Evolutionary conservation across 805 yeast species (phyloP).

Genomic region (Myxozyma vanderwaltii): DNA sequence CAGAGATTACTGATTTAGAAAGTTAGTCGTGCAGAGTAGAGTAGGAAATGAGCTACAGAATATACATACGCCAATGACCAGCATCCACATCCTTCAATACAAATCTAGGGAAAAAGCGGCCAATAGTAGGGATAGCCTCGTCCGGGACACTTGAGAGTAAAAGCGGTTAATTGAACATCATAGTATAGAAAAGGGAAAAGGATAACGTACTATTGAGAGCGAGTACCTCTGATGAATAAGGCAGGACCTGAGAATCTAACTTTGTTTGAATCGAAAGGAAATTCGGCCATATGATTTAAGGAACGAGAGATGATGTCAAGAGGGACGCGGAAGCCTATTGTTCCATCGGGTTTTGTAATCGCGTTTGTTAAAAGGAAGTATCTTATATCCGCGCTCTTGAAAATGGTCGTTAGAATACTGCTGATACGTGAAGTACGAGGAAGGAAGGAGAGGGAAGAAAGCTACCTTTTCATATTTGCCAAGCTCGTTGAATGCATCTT

Average conservation of each 20-base stretch:
- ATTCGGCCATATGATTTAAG: slow-evolving; percentile 67
- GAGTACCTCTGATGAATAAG: slow-evolving; percentile 75
- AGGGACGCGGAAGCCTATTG: slow-evolving; percentile 62
- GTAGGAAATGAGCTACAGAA: slow-evolving; percentile 31
- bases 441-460: too few species aligned
- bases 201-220: slow-evolving; percentile 60
- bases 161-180: not conserved
- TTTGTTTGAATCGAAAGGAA: slow-evolving; percentile 66
- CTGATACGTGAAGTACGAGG: too few species aligned
- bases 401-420: not conserved
- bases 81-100: slow-evolving; percentile 72
- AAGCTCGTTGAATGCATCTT: slow-evolving; percentile 69
- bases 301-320: slow-evolving; percentile 66
- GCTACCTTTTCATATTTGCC: slow-evolving; percentile 58
- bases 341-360: slow-evolving; percentile 48
- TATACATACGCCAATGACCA: slow-evolving; percentile 73
- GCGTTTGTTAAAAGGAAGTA: slow-evolving; percentile 79
- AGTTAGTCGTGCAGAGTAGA: not conserved
- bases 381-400: slow-evolving; percentile 55
- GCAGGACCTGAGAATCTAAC: slow-evolving; percentile 70
- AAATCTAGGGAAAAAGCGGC: slow-evolving; percentile 75
- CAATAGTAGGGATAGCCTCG: slow-evolving; percentile 72
- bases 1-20: slow-evolving; percentile 58
- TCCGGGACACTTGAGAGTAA: slow-evolving; percentile 59
- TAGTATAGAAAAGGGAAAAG: not conserved